Conservation (phyloP, 768 basidiomycete genomes). For the Collybia sordida region DNA sequence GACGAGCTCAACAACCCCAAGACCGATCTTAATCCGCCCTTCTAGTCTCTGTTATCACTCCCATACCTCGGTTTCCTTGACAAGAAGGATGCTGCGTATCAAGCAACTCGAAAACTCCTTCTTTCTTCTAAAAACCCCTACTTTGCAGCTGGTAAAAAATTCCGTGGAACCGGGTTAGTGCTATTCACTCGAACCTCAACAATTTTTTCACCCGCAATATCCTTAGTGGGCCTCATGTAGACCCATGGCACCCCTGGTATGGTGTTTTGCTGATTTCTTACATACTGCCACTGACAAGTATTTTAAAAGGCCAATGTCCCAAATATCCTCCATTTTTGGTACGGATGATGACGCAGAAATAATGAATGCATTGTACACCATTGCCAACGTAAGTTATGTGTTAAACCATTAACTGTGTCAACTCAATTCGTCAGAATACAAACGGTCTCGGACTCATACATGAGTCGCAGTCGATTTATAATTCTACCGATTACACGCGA, state of each 20-base stretch:
- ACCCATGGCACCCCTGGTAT: constrained; percentile 70
- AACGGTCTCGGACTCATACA: constrained; percentile 76
- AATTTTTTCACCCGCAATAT: neutral
- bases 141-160: constrained; percentile 58
- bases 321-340: constrained; percentile 71
- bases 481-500: constrained; percentile 57
- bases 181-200: neutral
- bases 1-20: neutral
- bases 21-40: neutral
- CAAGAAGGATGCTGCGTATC: constrained; percentile 55
- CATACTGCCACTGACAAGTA: neutral
- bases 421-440: constrained; percentile 60
- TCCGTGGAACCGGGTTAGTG: constrained; percentile 68
- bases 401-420: no score
- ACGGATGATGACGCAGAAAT: constrained; percentile 75
- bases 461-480: constrained; percentile 68
- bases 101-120: constrained; percentile 61
- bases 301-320: constrained; percentile 77
- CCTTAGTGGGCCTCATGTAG: constrained; percentile 72
- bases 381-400: constrained; percentile 58
- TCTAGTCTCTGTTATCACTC: constrained; percentile 70
- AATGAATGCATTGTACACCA: constrained; percentile 54
- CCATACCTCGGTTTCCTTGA: constrained; percentile 80
- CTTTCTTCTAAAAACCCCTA: constrained; percentile 72
- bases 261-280: constrained; percentile 7